phyloP scores from a whole-genome alignment of 1,284 basidiomycete species.

The Ustilago lituana region DNA sequence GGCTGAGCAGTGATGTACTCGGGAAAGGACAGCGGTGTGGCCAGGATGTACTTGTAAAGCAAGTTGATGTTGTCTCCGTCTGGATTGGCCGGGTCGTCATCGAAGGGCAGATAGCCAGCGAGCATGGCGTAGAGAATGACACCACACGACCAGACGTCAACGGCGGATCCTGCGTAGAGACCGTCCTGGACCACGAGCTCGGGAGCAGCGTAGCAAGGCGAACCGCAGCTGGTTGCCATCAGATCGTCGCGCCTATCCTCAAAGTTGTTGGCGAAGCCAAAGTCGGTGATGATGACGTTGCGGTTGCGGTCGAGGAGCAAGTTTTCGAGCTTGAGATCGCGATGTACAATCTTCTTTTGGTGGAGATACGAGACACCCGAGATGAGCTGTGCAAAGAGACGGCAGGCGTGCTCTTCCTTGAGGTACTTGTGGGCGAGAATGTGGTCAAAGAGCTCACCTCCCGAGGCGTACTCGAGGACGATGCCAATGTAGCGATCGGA shows the following conservation, averaged over 20 bases:
- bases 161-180: conserved; percentile 95
- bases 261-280: conserved; percentile 98
- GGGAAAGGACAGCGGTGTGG: conserved; percentile 65
- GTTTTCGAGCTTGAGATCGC: conserved; percentile 98
- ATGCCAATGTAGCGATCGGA: conserved; percentile 99
- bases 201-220: conserved; percentile 97
- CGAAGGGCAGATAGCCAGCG: conserved; percentile 98
- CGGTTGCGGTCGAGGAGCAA: conserved; percentile 94
- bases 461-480: conserved; percentile 95
- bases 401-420: conserved; percentile 91
- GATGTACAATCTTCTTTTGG: conserved; percentile 98
- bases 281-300: conserved; percentile 99
- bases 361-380: conserved; percentile 99
- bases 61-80: conserved; percentile 99
- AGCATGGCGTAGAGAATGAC: conserved; percentile 99
- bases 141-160: conserved; percentile 99
- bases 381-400: conserved; percentile 96
- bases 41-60: conserved; percentile 98
- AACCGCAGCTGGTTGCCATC: conserved; percentile 98
- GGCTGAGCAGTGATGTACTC: conserved; percentile 66
- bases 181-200: conserved; percentile 99
- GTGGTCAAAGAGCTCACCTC: conserved; percentile 97
- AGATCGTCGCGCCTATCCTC: conserved; percentile 82
- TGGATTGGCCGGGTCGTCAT: conserved; percentile 97
- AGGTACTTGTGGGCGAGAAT: conserved; percentile 98